Evolutionary conservation across 495 filamentous ascomycete species (phyloP), one percentile per base, ranked within the genome.

Genomic region (Mytilinidion resinicola): DNA sequence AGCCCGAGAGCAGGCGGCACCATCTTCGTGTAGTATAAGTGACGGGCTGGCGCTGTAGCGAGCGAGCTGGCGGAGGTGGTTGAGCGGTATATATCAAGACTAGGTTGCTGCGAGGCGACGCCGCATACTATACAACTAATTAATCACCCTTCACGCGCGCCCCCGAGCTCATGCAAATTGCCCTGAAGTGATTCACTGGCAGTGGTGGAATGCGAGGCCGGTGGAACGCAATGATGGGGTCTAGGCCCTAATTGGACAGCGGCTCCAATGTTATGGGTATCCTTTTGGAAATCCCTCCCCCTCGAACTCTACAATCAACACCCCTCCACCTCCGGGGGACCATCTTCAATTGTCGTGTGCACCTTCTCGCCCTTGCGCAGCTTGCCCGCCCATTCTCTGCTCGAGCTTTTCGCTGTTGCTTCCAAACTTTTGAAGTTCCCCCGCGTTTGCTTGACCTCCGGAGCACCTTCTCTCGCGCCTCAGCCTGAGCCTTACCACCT

Each of bases 211-310:
- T 61, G 57, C 58, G 48, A 61, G 57, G 53, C 53, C 17, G 35
- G 53, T 44, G 57, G 60, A 54, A 53, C 19, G 52, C 48, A 53
- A 51, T 46, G 53, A 60, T 55, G 20, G 42, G 61, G 54, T 49
- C 57, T 65, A 61, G 62, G 62, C 57, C 25, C 57, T 61, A 55
- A 65, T 65, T 64, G 61, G 58, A 57, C 58, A 44, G 49, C 57
- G 53, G 46, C n/a, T 33, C 44, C 49, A 56, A 61, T 59, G 61
- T 61, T 60, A 61, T 58, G 54, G 55, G 48, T 21, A 41, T 56
- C 38, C 61, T 55, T 53, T 54, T 48, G 42, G 20, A 8, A 50
- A 57, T 52, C 21, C 52, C 57, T 52, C 53, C 47, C 55, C 55
- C 58, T 41, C 57, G 47, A 47, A 21, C 52, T 21, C 48, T 53